Base-by-base conservation (phyloP, 2,329 filamentous ascomycete genomes). In the Fusarium devonianum region DNA sequence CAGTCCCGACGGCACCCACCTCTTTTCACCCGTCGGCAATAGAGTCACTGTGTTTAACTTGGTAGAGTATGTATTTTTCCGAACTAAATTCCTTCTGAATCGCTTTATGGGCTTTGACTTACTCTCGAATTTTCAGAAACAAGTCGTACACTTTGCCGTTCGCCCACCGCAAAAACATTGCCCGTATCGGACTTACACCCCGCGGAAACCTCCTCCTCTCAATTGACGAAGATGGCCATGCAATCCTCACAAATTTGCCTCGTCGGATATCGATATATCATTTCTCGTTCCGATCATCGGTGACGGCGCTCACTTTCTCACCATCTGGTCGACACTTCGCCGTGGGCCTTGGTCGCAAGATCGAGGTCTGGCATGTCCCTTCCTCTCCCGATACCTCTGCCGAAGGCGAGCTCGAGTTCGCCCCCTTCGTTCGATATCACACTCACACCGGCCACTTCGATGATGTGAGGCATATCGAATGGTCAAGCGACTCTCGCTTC, bases 11-110 rank as follows among this genome's bases (percentile, higher is more conserved):
- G 95, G 95, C 70, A 94, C 90, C 66, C 93, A 91, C 75, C 83
- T 99, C 60, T 90, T 95, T 67, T 99, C 94, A 33, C 95, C 94
- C 7, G 94, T 99, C 42, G 94, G 94, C 70, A 99, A 97, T 75
- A 82, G 92, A 69, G 92, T 99, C 54, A 91, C 93, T 2, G 89
- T 97, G 42, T 99, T 99, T 73, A 93, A 99, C 71, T 81, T 99
- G 34, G 89, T 97, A 67, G 92, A 97, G 92, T 96, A 82, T 66
- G 82, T 67, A 11, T 5, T 11, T 25, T 16, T 12, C 3, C 17
- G 10, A 4, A 17, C 13, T 7, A 9, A 14, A 19, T 28, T 22
- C 16, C 5, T 6, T 16, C 11, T 7, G 3, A 3, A 1, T 18
- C 0, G n/a, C n/a, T 22, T 25, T 8, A 7, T 7, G 10, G 6